Percentiles rank a stretch among this genome's conserved stretches.
Evolutionary conservation across 2,329 filamentous ascomycete genomes (phyloP).

Genomic region (Penicillium sp.): DNA sequence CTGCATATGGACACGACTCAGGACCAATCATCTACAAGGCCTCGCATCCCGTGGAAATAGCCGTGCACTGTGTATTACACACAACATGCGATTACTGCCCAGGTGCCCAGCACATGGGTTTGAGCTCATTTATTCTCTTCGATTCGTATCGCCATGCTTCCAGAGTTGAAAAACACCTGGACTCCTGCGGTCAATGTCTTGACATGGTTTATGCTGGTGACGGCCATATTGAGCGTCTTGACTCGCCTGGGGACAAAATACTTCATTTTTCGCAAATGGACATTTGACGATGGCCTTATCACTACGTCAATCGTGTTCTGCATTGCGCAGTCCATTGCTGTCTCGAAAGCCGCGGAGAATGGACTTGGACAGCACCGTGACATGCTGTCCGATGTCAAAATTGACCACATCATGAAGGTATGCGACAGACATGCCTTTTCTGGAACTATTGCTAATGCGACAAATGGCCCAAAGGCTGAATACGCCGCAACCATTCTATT

Average conservation of each 20-base stretch:
- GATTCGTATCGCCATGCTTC: not conserved
- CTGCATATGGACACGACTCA: not conserved
- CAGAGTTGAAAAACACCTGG: constrained; percentile 11
- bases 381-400: constrained; percentile 4
- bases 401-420: constrained; percentile 21
- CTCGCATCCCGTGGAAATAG: not conserved
- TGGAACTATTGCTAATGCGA: not conserved
- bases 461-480: constrained; percentile 8
- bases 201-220: constrained; percentile 27
- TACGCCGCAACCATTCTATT: constrained; percentile 24
- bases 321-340: constrained; percentile 20
- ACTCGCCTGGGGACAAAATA: constrained; percentile 24
- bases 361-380: constrained; percentile 22
- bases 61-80: not conserved
- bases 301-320: constrained; percentile 18
- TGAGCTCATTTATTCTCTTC: not conserved
- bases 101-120: not conserved
- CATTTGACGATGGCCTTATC: constrained; percentile 21
- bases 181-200: constrained; percentile 23
- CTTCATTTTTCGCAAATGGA: constrained; percentile 22
- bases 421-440: not conserved
- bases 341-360: constrained; percentile 20
- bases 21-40: not conserved
- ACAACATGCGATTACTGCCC: not conserved
- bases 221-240: constrained; percentile 21